Percentiles rank a stretch among this genome's conserved stretches.
Evolutionary conservation across 768 basidiomycete genomes (phyloP).

Genomic region (Austroboletus festivus): DNA sequence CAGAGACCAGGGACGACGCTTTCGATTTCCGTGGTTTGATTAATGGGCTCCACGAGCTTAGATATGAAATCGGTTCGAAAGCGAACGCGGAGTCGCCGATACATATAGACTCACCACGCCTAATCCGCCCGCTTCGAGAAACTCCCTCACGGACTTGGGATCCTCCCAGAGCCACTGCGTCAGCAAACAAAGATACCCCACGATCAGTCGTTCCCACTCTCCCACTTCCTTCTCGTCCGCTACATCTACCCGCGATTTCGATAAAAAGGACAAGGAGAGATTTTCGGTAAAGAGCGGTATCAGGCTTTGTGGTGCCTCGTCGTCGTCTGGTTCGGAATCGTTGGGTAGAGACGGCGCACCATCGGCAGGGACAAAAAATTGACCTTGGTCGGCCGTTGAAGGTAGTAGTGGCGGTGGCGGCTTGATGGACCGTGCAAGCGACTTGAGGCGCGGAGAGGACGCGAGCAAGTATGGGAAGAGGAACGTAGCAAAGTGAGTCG

Average conservation of each 20-base stretch:
- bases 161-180: constrained; percentile 98
- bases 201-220: constrained; percentile 89
- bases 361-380: constrained; percentile 80
- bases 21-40: constrained; percentile 84
- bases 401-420: constrained; percentile 41
- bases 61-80: neutral
- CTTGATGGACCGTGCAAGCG: constrained; percentile 59
- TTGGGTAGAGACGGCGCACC: constrained; percentile 40
- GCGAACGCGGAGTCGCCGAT: neutral
- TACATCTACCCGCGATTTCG: constrained; percentile 50
- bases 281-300: constrained; percentile 89
- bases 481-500: constrained; percentile 71
- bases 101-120: constrained; percentile 63
- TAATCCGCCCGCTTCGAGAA: constrained; percentile 86
- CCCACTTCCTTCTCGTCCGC: constrained; percentile 66
- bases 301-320: constrained; percentile 66
- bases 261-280: constrained; percentile 80
- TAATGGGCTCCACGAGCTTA: constrained; percentile 92
- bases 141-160: constrained; percentile 80
- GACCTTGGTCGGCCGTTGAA: constrained; percentile 33
- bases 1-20: constrained; percentile 86
- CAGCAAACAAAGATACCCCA: constrained; percentile 79
- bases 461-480: constrained; percentile 80
- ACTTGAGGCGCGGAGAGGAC: constrained; percentile 61
- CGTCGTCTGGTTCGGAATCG: constrained; percentile 44